A percentile compares a stretch with the other conserved stretches of the same genome.
Conservation (phyloP, 441 rosid species). For the Gossypium gossypioides region DNA sequence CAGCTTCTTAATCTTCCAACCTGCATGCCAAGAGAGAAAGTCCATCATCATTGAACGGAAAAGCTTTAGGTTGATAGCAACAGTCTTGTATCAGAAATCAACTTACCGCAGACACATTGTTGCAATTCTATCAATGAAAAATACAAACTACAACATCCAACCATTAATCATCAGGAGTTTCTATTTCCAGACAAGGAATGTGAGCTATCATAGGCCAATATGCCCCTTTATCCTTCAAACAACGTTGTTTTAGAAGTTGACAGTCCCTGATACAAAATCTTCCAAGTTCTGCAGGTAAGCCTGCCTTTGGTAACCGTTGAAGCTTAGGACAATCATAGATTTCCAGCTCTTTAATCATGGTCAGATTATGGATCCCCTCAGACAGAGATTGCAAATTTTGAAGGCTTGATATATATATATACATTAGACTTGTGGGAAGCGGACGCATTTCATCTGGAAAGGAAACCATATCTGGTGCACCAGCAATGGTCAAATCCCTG, state of each 20-base stretch:
- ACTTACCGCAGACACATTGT: background rate
- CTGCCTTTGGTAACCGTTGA: background rate
- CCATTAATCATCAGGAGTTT: background rate
- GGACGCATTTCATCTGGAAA: constrained; percentile 13
- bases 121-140: background rate
- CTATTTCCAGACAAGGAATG: constrained; percentile 11
- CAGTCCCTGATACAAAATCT: constrained; percentile 4
- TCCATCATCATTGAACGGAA: background rate
- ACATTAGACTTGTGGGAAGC: constrained; percentile 11
- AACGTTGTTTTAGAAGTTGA: background rate
- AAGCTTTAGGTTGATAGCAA: background rate
- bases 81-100: background rate
- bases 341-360: constrained; percentile 7
- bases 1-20: background rate
- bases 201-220: constrained; percentile 4
- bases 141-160: background rate
- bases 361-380: constrained; percentile 3
- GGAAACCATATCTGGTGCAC: background rate
- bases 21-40: background rate
- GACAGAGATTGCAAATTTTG: background rate
- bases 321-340: background rate
- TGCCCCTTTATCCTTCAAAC: constrained; percentile 8
- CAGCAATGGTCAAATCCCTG: constrained; percentile 2
- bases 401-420: background rate
- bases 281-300: constrained; percentile 10